Evolutionary conservation across 2,329 filamentous ascomycete genomes (phyloP), one percentile per base, ranked within the genome.

Genomic region (Colletotrichum sp.): DNA sequence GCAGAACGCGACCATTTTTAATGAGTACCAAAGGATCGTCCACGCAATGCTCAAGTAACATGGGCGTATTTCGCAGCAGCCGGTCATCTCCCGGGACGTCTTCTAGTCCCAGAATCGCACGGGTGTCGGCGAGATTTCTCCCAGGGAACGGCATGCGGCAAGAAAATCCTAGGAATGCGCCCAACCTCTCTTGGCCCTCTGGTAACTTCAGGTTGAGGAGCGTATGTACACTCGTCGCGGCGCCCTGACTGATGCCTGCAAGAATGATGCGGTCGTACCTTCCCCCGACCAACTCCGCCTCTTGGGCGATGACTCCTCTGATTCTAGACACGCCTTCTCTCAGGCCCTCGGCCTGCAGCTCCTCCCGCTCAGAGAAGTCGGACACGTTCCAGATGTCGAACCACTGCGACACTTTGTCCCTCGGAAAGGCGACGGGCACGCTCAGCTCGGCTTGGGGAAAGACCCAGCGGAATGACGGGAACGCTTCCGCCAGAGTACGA

Each of bases 401-500:
- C 89, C 89, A 91, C 78, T 89, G 87, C 11, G 85, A 83, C 71
- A 32, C 32, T 16, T 30, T 59, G 12, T 66, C 61, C 19, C 34
- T 3, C 9, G 77, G 77, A 16, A 70, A 75, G 6, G 69, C 75
- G 69, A 83, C 82, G 62, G 81, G 78, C 66, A 80, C 55, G 69
- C 81, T 79, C 44, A 80, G 27, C 13, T 85, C 84, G 3, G 88
- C 86, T 69, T 85, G 83, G 12, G 88, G 88, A 70, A 90, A 90
- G 8, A 90, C 87, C 86, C 87, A 90, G 70, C 86, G 85, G 78
- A 89, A 84, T 7, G 85, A 84, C 6, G 89, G 88, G 44, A 89
- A 87, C 11, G 81, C 79, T 6, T 86, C 82, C 27, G 80, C 64
- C 2, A 89, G 84, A 5, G 81, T 83, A 22, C 78, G 82, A n/a